Conservation (phyloP, 371 early-diverging fungal species). For the Apophysomyces elegans region DNA sequence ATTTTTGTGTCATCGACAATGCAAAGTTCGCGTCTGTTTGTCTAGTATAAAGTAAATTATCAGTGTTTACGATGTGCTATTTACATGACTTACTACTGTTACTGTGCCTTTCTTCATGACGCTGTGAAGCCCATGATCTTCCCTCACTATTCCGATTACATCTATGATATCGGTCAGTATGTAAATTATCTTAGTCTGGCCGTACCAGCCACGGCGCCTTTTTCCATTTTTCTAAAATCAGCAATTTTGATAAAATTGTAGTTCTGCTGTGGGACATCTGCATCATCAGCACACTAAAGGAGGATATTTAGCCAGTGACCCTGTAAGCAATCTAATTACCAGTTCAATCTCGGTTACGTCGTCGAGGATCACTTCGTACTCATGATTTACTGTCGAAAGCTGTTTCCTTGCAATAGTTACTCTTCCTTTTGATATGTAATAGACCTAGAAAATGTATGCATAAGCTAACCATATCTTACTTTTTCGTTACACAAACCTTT, state of each 20-base stretch:
- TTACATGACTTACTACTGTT: constrained; percentile 28
- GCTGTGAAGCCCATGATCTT: constrained; percentile 51
- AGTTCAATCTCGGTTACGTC: constrained; percentile 47
- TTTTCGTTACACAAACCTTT: constrained; percentile 43
- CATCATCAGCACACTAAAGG: constrained; percentile 53
- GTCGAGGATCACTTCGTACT: constrained; percentile 86
- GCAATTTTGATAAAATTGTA: constrained; percentile 61
- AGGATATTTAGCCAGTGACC: neutral
- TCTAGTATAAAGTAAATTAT: constrained; percentile 15
- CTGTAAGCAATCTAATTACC: constrained; percentile 29
- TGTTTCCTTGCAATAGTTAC: constrained; percentile 79
- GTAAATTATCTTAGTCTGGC: neutral
- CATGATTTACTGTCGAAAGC: constrained; percentile 69
- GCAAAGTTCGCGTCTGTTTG: constrained; percentile 58
- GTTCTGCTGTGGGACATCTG: constrained; percentile 57
- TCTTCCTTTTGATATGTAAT: constrained; percentile 67
- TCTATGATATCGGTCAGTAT: constrained; percentile 40
- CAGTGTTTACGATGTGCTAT: neutral
- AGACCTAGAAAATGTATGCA: constrained; percentile 20
- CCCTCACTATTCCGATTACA: constrained; percentile 74
- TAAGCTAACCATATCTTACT: neutral
- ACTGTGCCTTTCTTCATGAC: constrained; percentile 63
- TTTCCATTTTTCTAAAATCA: constrained; percentile 57
- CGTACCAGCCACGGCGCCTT: constrained; percentile 62
- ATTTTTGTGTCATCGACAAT: constrained; percentile 74